Evolutionary conservation across 768 basidiomycete species (phyloP).

Genomic region (Melanogaster broomeanus): DNA sequence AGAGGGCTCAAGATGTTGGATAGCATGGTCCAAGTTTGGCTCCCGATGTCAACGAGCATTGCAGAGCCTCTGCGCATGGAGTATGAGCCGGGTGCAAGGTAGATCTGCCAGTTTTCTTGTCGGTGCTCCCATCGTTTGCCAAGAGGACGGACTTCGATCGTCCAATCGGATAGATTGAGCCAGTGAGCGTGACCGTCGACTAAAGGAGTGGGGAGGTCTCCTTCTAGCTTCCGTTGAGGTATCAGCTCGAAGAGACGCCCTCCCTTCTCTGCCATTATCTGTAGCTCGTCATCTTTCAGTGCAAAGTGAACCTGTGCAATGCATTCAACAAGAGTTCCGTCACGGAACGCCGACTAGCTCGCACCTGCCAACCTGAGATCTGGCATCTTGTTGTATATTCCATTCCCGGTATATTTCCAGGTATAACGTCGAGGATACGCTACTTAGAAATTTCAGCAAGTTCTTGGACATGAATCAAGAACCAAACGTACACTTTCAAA

Average conservation of each 20-base stretch:
- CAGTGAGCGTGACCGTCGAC: slow-evolving; percentile 23
- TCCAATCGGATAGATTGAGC: slow-evolving; percentile 12
- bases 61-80: not conserved
- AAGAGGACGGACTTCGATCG: slow-evolving; percentile 21
- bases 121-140: slow-evolving; percentile 15
- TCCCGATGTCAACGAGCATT: slow-evolving; percentile 18
- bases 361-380: slow-evolving; percentile 24
- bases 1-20: slow-evolving; percentile 10
- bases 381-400: slow-evolving; percentile 30
- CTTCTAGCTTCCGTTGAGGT: slow-evolving; percentile 10
- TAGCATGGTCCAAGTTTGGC: slow-evolving; percentile 21
- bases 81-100: not conserved
- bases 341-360: slow-evolving; percentile 2
- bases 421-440: slow-evolving; percentile 36
- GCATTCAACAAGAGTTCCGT: slow-evolving; percentile 1
- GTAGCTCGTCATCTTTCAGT: slow-evolving; percentile 14
- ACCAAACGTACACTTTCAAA: slow-evolving; percentile 35
- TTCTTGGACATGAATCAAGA: not conserved
- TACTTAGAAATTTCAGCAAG: not conserved
- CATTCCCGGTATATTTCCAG: slow-evolving; percentile 35
- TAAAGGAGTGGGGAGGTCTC: slow-evolving; percentile 19
- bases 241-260: slow-evolving; percentile 14
- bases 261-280: slow-evolving; percentile 29
- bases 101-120: slow-evolving; percentile 15
- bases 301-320: slow-evolving; percentile 10